These are phyloP conservation scores for Paramecium tetraurelia DNA, from an alignment of 73 alveolate species.

Conservation along the genomic window DNA sequence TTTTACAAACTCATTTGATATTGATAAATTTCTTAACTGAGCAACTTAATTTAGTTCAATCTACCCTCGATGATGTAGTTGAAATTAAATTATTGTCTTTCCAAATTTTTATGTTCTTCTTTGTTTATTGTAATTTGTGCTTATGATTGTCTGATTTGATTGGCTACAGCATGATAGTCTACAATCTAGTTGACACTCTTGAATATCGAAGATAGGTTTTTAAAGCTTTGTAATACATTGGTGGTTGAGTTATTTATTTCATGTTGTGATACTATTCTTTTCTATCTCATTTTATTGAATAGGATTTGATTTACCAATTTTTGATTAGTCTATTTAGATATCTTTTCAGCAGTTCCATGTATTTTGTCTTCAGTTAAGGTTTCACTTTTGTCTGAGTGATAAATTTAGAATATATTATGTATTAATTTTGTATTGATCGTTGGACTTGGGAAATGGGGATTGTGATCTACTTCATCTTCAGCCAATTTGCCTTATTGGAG, in stretches of 20 bases:
- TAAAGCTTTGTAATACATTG: constrained; percentile 19
- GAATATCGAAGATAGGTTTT: not conserved
- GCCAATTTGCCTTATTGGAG: constrained; percentile 3
- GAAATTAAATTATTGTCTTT: constrained; percentile 27
- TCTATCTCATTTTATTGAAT: constrained; percentile 17
- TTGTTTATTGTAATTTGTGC: not conserved
- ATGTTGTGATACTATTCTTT: constrained; percentile 2
- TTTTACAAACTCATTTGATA: not conserved
- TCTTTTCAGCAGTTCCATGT: not conserved
- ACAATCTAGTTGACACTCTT: not conserved
- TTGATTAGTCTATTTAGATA: not conserved
- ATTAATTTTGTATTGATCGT: constrained; percentile 25
- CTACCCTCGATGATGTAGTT: not conserved
- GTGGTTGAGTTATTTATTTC: constrained; percentile 9
- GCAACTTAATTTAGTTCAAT: not conserved
- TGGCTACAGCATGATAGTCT: constrained; percentile 38
- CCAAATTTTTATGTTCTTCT: constrained; percentile 22
- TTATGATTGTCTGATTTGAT: constrained; percentile 32
- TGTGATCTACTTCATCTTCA: constrained; percentile 15
- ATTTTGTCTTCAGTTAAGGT: not conserved
- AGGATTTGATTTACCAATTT: constrained; percentile 6
- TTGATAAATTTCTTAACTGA: not conserved
- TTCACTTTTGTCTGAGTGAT: not conserved
- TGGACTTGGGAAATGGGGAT: constrained; percentile 49
- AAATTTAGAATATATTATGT: constrained; percentile 18